Conservation (phyloP, 1,284 basidiomycete species). For the Austropuccinia psidii region DNA sequence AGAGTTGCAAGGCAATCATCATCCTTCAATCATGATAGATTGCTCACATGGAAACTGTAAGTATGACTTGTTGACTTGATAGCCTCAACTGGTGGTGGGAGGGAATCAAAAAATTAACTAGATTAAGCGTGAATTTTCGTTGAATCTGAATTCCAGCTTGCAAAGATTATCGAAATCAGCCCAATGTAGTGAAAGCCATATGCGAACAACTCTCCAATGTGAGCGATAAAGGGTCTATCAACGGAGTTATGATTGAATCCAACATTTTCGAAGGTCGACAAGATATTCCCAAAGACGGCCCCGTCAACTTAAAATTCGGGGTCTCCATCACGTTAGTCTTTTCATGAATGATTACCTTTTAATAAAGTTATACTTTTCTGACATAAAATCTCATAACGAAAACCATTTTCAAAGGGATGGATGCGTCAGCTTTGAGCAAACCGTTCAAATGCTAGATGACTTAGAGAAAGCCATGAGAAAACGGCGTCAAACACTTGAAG, state of each 20-base stretch:
- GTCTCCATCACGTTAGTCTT: slow-evolving; percentile 44
- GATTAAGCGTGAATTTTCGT: no score
- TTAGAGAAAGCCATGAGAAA: slow-evolving; percentile 43
- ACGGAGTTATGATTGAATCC: slow-evolving; percentile 94
- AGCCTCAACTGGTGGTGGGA: no score
- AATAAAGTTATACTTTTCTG: no score
- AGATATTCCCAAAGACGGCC: slow-evolving; percentile 46
- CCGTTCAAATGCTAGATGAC: slow-evolving; percentile 50
- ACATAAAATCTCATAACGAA: neutral
- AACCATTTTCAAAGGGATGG: slow-evolving; percentile 49
- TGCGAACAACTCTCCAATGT: slow-evolving; percentile 70
- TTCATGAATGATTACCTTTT: slow-evolving; percentile 60
- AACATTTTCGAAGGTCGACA: slow-evolving; percentile 63
- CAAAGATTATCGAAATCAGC: slow-evolving; percentile 48
- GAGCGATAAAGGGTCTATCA: slow-evolving; percentile 60
- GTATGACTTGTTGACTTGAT: neutral
- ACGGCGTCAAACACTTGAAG: slow-evolving; percentile 5
- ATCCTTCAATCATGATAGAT: slow-evolving; percentile 47
- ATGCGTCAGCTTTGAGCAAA: slow-evolving; percentile 84
- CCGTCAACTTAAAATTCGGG: slow-evolving; percentile 45
- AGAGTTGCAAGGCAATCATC: slow-evolving; percentile 37
- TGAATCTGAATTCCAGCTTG: slow-evolving; percentile 41
- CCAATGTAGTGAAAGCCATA: slow-evolving; percentile 60
- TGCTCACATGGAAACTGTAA: slow-evolving; percentile 46
- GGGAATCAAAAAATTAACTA: no score